Evolutionary conservation across 2,329 filamentous ascomycete genomes (phyloP).

Genomic region (Pezicula rhizophila): DNA sequence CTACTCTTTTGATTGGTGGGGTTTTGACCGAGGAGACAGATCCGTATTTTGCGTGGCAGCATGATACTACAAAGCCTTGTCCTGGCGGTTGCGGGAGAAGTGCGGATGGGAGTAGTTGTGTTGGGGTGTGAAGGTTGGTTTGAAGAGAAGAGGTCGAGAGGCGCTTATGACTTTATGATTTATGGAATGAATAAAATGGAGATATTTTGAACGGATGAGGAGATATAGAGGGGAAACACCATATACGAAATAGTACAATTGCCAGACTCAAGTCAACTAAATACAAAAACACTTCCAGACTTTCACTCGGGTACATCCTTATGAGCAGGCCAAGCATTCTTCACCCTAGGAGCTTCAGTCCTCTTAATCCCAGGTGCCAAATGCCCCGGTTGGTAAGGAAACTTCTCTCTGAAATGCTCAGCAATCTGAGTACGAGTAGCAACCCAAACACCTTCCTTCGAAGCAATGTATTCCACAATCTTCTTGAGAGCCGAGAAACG

Average conservation of each 20-base stretch:
- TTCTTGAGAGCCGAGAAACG: constrained; percentile 43
- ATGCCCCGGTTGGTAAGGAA: constrained; percentile 17
- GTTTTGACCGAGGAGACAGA: constrained; percentile 49
- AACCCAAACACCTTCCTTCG: constrained; percentile 48
- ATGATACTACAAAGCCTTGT: constrained; percentile 24
- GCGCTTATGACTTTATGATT: constrained; percentile 1
- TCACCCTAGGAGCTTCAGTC: constrained; percentile 11
- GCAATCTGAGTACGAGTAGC: constrained; percentile 47
- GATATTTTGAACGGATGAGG: not conserved
- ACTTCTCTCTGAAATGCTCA: constrained; percentile 34
- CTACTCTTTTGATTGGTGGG: constrained; percentile 35
- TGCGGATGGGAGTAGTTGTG: constrained; percentile 6
- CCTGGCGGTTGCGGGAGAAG: constrained; percentile 16
- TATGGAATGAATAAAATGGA: not conserved
- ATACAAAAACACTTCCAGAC: not conserved
- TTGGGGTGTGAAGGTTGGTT: not conserved
- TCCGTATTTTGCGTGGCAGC: constrained; percentile 49
- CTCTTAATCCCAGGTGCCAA: constrained; percentile 20
- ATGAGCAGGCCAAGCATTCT: constrained; percentile 18
- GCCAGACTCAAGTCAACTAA: not conserved
- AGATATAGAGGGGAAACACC: too few species aligned
- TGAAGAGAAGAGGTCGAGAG: not conserved
- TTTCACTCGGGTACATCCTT: constrained; percentile 10
- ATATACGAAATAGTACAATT: not conserved
- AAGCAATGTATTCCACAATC: constrained; percentile 46